These are phyloP conservation scores for Rhododendron griersonianum DNA, from an alignment of 148 eudicot genomes.

Conservation along the genomic window DNA sequence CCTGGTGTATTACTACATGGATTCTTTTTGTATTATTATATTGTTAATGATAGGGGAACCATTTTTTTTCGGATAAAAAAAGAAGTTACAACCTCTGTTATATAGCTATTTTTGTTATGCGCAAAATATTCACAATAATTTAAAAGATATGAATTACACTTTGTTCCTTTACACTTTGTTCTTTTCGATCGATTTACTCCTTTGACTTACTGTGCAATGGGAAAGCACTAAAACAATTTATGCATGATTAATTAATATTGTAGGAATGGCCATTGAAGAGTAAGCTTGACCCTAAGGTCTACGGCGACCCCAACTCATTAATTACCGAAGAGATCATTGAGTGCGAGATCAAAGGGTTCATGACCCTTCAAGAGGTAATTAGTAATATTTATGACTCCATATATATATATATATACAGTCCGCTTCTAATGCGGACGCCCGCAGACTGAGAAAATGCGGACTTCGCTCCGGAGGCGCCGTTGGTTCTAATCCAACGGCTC, in stretches of 20 bases:
- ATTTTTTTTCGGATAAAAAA: no score
- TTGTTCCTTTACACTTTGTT: background rate
- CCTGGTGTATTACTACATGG: no score
- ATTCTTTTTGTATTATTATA: no score
- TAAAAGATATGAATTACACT: background rate
- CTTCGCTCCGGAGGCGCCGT: no score
- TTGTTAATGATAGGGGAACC: no score
- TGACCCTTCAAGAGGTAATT: conserved; percentile 50
- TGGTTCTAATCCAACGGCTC: no score
- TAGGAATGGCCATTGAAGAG: conserved; percentile 82
- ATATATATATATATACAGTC: background rate
- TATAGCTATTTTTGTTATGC: background rate
- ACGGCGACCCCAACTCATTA: conserved; percentile 67
- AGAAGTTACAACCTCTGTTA: no score
- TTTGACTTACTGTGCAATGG: no score
- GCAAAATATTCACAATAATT: background rate
- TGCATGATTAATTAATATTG: background rate
- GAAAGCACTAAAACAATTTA: no score
- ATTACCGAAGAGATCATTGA: conserved; percentile 52
- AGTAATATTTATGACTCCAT: background rate
- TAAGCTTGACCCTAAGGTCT: conserved; percentile 58
- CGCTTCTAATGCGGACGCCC: no score
- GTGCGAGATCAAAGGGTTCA: conserved; percentile 41
- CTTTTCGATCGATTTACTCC: background rate
- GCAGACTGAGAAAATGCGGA: no score